phyloP scores from a whole-genome alignment of 345 rosid species.

The Arabis alpina region DNA sequence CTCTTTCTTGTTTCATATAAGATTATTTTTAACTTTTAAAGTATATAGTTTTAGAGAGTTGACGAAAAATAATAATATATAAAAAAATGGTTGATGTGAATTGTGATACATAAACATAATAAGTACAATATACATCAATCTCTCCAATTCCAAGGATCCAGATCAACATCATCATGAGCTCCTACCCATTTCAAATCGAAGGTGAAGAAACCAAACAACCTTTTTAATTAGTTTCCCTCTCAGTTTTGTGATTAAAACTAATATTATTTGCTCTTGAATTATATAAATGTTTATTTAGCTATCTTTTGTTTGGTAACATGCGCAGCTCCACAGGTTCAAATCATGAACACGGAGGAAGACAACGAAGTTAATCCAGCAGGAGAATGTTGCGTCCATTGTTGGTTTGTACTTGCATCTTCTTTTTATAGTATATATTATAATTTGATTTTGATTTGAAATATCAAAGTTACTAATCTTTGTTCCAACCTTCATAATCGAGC shows the following conservation, averaged over 20 bases:
- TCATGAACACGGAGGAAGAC: background rate
- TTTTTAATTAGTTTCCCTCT: background rate
- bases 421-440: background rate
- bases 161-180: conserved; percentile 14
- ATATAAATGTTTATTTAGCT: too few species aligned
- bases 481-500: background rate
- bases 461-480: background rate
- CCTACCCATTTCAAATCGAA: background rate
- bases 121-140: background rate
- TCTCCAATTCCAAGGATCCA: background rate
- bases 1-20: background rate
- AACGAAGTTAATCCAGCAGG: background rate
- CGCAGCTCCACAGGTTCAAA: conserved; percentile 6
- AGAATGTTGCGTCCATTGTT: background rate
- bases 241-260: background rate
- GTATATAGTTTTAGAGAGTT: background rate
- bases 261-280: background rate
- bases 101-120: too few species aligned
- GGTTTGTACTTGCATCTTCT: background rate
- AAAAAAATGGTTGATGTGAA: background rate
- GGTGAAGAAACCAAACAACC: conserved; percentile 2
- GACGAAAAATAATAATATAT: background rate
- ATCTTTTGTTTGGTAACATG: background rate
- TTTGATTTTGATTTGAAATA: background rate
- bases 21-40: background rate